Evolutionary conservation across 179 eudicot species (phyloP).

Genomic region (Camellia oleifera): DNA sequence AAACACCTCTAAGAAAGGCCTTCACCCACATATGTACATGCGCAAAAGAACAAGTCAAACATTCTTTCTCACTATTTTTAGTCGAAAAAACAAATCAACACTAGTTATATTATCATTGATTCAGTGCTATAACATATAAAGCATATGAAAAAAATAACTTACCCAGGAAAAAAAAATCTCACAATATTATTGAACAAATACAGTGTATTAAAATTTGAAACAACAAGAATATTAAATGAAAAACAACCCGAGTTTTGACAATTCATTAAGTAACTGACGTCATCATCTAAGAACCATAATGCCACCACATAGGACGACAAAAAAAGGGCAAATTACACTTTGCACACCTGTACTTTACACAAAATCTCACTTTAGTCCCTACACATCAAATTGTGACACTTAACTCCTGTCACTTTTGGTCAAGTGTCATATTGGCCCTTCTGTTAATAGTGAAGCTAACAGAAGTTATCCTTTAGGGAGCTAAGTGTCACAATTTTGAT

Average conservation of each 20-base stretch:
- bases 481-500: too few relatives aligned
- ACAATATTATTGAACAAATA: not conserved
- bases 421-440: too few relatives aligned
- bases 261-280: not conserved
- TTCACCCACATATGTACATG: constrained; percentile 52
- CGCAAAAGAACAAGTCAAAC: constrained; percentile 3
- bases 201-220: not conserved
- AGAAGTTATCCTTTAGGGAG: too few relatives aligned
- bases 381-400: too few relatives aligned
- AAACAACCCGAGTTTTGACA: not conserved
- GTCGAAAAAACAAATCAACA: too few relatives aligned
- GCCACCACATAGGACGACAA: not conserved
- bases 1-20: constrained; percentile 76
- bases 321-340: not conserved
- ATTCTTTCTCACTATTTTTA: not conserved
- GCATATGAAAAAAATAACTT: not conserved
- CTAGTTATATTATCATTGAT: not conserved
- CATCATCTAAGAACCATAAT: not conserved
- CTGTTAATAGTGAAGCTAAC: too few relatives aligned
- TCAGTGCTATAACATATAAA: not conserved
- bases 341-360: too few relatives aligned
- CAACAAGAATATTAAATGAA: not conserved
- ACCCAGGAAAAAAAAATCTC: not conserved
- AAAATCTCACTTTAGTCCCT: too few relatives aligned
- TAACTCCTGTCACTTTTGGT: too few relatives aligned